These are phyloP conservation scores for Cyclotella cryptica DNA, from an alignment of 108 stramenopile genomes.

Conservation along the genomic window DNA sequence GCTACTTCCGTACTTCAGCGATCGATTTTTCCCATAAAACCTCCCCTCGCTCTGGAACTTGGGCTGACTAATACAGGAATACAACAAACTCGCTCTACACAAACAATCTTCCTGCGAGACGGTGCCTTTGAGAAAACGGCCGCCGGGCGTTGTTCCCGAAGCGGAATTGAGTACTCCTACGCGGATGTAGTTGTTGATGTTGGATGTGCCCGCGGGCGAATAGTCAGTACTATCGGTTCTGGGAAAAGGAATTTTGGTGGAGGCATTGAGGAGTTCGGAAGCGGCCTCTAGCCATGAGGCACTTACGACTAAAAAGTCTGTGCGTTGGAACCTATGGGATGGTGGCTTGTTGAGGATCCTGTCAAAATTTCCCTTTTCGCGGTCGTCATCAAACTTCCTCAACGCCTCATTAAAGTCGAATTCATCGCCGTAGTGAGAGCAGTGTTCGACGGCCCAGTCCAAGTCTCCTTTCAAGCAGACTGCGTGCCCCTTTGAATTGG, in stretches of 20 bases:
- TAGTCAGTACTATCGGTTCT: neutral
- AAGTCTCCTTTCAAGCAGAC: slow-evolving; percentile 36
- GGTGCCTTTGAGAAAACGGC: slow-evolving; percentile 57
- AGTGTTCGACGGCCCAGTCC: slow-evolving; percentile 42
- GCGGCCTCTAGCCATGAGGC: slow-evolving; percentile 52
- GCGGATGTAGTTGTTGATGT: slow-evolving; percentile 23
- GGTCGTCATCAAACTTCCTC: slow-evolving; percentile 6
- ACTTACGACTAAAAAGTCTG: slow-evolving; percentile 47
- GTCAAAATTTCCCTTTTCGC: neutral
- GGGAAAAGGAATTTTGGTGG: slow-evolving; percentile 1
- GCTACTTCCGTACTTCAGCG: slow-evolving; percentile 41
- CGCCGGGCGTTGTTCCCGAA: slow-evolving; percentile 54
- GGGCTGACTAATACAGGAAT: slow-evolving; percentile 58
- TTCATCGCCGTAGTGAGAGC: slow-evolving; percentile 41
- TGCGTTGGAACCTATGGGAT: slow-evolving; percentile 27
- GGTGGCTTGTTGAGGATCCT: neutral
- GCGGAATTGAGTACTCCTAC: slow-evolving; percentile 60
- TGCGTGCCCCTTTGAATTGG: slow-evolving; percentile 24
- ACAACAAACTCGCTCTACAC: slow-evolving; percentile 58
- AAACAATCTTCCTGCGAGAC: slow-evolving; percentile 61
- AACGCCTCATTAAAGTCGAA: slow-evolving; percentile 40
- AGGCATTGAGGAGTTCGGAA: slow-evolving; percentile 33
- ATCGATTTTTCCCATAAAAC: slow-evolving; percentile 55
- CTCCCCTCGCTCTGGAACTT: slow-evolving; percentile 40
- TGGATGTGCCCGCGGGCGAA: neutral